Percentiles rank a stretch among this genome's conserved stretches.
These are phyloP conservation scores for Fagus sylvatica DNA, from an alignment of 306 rosid species.

Conservation along the genomic window DNA sequence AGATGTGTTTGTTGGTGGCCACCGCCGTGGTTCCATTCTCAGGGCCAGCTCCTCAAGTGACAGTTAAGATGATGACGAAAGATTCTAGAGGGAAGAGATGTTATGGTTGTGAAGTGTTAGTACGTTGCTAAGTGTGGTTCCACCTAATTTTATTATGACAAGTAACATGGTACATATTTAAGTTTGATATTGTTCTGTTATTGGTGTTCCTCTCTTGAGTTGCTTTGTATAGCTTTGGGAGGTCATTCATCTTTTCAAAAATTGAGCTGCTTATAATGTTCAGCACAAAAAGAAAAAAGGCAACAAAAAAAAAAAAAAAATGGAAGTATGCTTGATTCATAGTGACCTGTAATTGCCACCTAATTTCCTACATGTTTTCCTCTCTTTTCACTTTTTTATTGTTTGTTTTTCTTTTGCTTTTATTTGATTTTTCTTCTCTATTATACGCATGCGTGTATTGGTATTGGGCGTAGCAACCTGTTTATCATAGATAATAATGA, in stretches of 20 bases:
- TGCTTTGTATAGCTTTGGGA: conserved; percentile 40
- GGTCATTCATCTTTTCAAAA: conserved; percentile 14
- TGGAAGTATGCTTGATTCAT: no score
- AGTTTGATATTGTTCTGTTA: conserved; percentile 1
- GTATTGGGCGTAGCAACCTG: neutral
- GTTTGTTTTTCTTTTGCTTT: neutral
- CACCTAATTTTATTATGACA: conserved; percentile 35
- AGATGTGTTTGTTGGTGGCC: conserved; percentile 74
- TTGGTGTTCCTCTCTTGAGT: neutral
- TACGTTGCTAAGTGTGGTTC: conserved; percentile 35
- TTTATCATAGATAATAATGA: neutral
- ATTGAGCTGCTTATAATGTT: neutral
- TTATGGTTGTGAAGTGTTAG: conserved; percentile 22
- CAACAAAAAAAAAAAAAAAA: neutral
- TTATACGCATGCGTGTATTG: no score
- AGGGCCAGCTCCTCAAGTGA: conserved; percentile 56
- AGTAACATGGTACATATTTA: conserved; percentile 21
- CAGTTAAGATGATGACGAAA: conserved; percentile 70
- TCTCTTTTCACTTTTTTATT: neutral
- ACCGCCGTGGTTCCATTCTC: conserved; percentile 66
- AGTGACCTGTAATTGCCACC: neutral
- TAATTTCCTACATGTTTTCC: neutral
- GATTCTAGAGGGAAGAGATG: conserved; percentile 22
- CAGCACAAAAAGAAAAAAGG: neutral
- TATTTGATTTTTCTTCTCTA: no score